These are phyloP conservation scores for Podospora didyma DNA, from an alignment of 495 filamentous ascomycete genomes.

Conservation along the genomic window DNA sequence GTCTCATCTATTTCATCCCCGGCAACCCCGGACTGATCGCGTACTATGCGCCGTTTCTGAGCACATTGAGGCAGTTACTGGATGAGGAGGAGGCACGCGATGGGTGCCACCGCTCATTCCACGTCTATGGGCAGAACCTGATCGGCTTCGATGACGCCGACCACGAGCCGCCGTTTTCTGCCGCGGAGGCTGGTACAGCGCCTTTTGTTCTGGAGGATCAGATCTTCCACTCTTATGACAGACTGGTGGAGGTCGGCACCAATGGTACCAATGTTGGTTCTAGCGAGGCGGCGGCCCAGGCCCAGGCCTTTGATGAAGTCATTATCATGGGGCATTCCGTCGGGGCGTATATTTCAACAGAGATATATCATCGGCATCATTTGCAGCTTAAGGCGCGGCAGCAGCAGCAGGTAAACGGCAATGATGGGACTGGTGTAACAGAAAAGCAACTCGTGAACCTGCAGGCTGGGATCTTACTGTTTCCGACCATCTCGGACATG, in stretches of 20 bases:
- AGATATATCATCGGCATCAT: conserved; percentile 53
- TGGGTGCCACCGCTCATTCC: conserved; percentile 24
- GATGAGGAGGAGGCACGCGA: conserved; percentile 19
- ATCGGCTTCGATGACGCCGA: conserved; percentile 63
- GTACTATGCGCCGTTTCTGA: conserved; percentile 73
- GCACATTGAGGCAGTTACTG: conserved; percentile 35
- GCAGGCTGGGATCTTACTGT: conserved; percentile 61
- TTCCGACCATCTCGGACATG: conserved; percentile 75
- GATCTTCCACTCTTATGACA: conserved; percentile 46
- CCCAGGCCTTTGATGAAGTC: conserved; percentile 46
- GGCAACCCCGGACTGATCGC: conserved; percentile 84
- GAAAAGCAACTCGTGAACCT: conserved; percentile 20
- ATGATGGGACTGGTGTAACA: too few species aligned
- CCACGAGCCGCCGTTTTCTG: conserved; percentile 34
- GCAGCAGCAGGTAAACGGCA: conserved; percentile 7
- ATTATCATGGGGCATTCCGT: conserved; percentile 84
- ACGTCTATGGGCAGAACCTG: conserved; percentile 68
- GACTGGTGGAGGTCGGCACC: conserved; percentile 23
- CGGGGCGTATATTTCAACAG: conserved; percentile 72
- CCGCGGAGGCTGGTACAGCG: too few species aligned
- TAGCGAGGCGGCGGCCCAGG: background rate
- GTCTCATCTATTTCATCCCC: conserved; percentile 62
- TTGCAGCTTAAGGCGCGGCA: conserved; percentile 22
- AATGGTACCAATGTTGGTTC: background rate
- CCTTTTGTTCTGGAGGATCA: conserved; percentile 59